Conservation (phyloP, 2,329 filamentous ascomycete species). For the Hypoxylon sp. region DNA sequence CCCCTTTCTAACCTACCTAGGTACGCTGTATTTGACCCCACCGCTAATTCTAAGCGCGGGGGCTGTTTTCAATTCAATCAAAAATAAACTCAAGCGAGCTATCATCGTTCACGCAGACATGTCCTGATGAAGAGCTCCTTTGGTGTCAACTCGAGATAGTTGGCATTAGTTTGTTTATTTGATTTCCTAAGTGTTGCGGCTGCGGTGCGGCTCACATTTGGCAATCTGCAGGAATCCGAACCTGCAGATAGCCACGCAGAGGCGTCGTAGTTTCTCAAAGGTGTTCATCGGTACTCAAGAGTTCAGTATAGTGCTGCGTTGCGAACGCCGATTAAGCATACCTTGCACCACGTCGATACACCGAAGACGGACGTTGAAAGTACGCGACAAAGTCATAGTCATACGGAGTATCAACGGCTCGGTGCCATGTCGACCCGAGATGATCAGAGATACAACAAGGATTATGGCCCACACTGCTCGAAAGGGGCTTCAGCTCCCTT, state of each 20-base stretch:
- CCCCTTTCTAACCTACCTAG: background rate
- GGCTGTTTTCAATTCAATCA: background rate
- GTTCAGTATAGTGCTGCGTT: background rate
- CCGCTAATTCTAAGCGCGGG: too few relatives aligned
- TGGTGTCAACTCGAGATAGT: background rate
- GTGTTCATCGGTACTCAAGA: background rate
- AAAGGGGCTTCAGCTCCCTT: slow-evolving; percentile 24
- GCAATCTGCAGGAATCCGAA: background rate
- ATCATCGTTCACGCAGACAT: background rate
- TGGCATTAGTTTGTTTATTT: background rate
- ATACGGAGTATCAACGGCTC: slow-evolving; percentile 3
- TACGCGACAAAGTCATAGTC: slow-evolving; percentile 2
- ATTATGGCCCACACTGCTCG: slow-evolving; percentile 26
- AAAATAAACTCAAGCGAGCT: background rate
- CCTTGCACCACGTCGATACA: background rate
- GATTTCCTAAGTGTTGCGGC: background rate
- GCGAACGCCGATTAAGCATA: background rate
- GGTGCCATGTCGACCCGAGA: slow-evolving; percentile 30
- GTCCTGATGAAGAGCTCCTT: background rate
- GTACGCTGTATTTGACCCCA: too few relatives aligned
- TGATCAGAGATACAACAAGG: slow-evolving; percentile 27
- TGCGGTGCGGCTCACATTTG: background rate
- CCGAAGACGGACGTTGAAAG: background rate
- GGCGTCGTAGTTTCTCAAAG: background rate
- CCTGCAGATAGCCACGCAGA: background rate